A percentile compares a stretch with the other conserved stretches of the same genome.
These are phyloP conservation scores for Abrus precatorius DNA, from an alignment of 306 rosid genomes.

Conservation along the genomic window DNA sequence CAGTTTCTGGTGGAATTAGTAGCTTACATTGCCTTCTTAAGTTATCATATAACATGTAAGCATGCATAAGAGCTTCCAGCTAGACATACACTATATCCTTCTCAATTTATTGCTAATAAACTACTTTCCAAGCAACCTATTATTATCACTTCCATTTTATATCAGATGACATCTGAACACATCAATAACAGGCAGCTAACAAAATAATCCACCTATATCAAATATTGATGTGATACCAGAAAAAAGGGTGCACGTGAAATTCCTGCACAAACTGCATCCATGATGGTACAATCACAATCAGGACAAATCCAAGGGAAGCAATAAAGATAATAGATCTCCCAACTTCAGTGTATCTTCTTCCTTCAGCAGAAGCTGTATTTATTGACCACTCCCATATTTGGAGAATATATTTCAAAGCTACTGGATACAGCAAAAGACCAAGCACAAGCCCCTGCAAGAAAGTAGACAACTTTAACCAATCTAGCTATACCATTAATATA, in stretches of 20 bases:
- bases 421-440: slow-evolving; percentile 85
- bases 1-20: slow-evolving; percentile 22
- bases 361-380: slow-evolving; percentile 55
- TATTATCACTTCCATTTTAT: slow-evolving; percentile 27
- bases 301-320: slow-evolving; percentile 67
- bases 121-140: slow-evolving; percentile 42
- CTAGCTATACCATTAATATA: slow-evolving; percentile 38
- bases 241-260: slow-evolving; percentile 78
- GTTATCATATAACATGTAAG: slow-evolving; percentile 20
- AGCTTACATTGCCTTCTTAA: background rate
- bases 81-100: slow-evolving; percentile 1
- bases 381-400: slow-evolving; percentile 67
- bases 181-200: slow-evolving; percentile 35
- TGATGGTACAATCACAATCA: slow-evolving; percentile 69
- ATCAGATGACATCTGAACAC: slow-evolving; percentile 38
- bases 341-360: slow-evolving; percentile 65
- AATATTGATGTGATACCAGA: slow-evolving; percentile 66
- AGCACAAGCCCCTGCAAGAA: slow-evolving; percentile 85
- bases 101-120: slow-evolving; percentile 31
- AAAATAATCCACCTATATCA: slow-evolving; percentile 32
- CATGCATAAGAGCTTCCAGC: slow-evolving; percentile 33
- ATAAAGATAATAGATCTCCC: slow-evolving; percentile 74
- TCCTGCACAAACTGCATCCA: slow-evolving; percentile 92
- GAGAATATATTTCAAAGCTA: slow-evolving; percentile 69
- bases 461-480: slow-evolving; percentile 49